phyloP scores from a whole-genome alignment of 2,329 filamentous ascomycete genomes.

The Neofusicoccum kwambonambiense region DNA sequence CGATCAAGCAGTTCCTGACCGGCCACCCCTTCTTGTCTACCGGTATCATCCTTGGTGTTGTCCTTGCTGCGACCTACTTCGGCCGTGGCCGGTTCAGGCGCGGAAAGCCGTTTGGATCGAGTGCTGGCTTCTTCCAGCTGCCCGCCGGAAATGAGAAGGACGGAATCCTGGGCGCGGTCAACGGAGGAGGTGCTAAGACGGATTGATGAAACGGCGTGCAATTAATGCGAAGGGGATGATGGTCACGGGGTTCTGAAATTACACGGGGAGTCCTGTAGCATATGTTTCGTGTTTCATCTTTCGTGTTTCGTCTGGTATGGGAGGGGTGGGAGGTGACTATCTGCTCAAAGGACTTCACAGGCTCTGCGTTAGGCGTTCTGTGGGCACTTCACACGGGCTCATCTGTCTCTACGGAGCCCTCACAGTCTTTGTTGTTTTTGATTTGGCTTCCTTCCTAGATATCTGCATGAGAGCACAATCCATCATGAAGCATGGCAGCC shows the following conservation, averaged over 20 bases:
- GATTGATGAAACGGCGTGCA: constrained; percentile 27
- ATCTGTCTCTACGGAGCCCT: not conserved
- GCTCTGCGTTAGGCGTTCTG: constrained; percentile 8
- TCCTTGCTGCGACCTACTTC: constrained; percentile 47
- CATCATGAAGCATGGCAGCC: not conserved
- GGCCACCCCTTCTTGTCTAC: constrained; percentile 48
- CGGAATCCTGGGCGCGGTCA: constrained; percentile 53
- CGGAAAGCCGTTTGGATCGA: constrained; percentile 23
- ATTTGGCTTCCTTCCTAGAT: not conserved
- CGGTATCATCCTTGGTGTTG: constrained; percentile 58
- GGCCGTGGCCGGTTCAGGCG: constrained; percentile 33
- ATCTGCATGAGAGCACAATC: constrained; percentile 1
- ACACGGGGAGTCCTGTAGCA: constrained; percentile 1
- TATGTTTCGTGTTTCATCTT: constrained; percentile 1
- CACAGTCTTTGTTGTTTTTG: not conserved
- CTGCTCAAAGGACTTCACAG: not conserved
- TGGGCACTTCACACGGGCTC: not conserved
- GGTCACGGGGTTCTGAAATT: not conserved
- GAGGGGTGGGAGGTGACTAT: not conserved
- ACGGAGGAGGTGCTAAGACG: constrained; percentile 22
- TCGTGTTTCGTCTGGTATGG: constrained; percentile 7
- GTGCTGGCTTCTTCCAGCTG: constrained; percentile 59
- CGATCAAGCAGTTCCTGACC: constrained; percentile 40
- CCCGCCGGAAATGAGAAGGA: constrained; percentile 59
- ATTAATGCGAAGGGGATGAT: not conserved